phyloP scores from a whole-genome alignment of 2,329 filamentous ascomycete species.

The Allantophomopsis cytisporea region DNA sequence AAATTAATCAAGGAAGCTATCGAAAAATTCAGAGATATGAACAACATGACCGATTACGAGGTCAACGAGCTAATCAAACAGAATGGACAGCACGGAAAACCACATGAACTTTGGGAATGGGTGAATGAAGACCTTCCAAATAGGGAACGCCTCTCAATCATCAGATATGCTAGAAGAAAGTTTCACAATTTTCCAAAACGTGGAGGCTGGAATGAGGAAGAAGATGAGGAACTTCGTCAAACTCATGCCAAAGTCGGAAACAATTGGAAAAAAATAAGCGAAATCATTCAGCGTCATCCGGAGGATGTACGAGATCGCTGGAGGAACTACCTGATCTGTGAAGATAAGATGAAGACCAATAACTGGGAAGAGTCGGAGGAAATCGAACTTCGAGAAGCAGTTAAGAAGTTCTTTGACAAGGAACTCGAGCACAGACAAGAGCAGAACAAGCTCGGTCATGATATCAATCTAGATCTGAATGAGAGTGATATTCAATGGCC shows the following conservation, averaged over 20 bases:
- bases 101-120: constrained; percentile 30
- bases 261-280: constrained; percentile 49
- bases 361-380: constrained; percentile 51
- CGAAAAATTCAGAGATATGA: constrained; percentile 27
- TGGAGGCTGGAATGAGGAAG: constrained; percentile 41
- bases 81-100: constrained; percentile 20
- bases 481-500: constrained; percentile 51
- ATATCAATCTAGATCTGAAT: constrained; percentile 23
- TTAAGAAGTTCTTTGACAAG: constrained; percentile 35
- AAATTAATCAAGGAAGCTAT: constrained; percentile 14
- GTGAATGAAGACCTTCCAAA: constrained; percentile 34
- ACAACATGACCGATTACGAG: constrained; percentile 26
- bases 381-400: constrained; percentile 31
- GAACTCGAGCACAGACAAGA: constrained; percentile 25
- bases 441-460: constrained; percentile 14
- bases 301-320: constrained; percentile 59
- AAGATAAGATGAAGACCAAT: constrained; percentile 32
- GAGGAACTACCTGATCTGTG: constrained; percentile 51
- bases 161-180: constrained; percentile 42
- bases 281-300: constrained; percentile 47
- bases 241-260: constrained; percentile 27
- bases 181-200: constrained; percentile 53
- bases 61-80: constrained; percentile 32
- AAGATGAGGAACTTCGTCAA: constrained; percentile 38
- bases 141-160: constrained; percentile 36